Evolutionary conservation across 495 filamentous ascomycete genomes (phyloP), one percentile per base, ranked within the genome.

Genomic region (Neurospora sp.): DNA sequence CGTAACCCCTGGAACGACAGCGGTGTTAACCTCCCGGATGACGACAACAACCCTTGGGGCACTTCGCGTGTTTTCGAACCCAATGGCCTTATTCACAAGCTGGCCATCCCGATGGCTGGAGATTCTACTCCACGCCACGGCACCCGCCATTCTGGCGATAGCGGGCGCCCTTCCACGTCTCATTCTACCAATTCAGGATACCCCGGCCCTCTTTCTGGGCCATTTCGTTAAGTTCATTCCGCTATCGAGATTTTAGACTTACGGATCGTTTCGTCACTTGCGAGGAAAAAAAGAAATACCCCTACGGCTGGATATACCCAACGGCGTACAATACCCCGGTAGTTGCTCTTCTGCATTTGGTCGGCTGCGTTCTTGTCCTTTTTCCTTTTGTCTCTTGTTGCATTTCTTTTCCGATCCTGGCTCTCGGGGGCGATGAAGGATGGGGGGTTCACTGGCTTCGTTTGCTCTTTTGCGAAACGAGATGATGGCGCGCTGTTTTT

Each of bases 1-100:
- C 93, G 94, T 79, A 97, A 97, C 82, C 94, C 94, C 75, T 98
- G 95, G 95, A 97, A 97, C 80, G 95, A 98, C 83, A 95, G 92
- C 76, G 95, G 93, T 74, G 92, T 98, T 79, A 97, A 97, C 79
- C 91, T 98, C 76, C 85, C 92, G 74, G 93, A 97, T 78, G 93
- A 97, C 70, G 93, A 95, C 73, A 81, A 86, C 77, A 88, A 90
- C 78, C 88, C 87, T 74, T 89, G 91, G 84, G 85, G 87, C 82
- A 83, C 75, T 7, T 85, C 84, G 80, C 89, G 87, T 80, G 86
- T 87, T 78, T 87, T 86, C 74, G 84, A 84, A 79, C 82, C 82
- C 80, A 89, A 87, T 81, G 89, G 87, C 79, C 83, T 84, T 80
- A 90, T 91, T 82, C 80, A 81, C 89, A 92, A 91, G 85, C 87